phyloP scores from a whole-genome alignment of 306 rosid genomes.

The Cicer yamashitae region DNA sequence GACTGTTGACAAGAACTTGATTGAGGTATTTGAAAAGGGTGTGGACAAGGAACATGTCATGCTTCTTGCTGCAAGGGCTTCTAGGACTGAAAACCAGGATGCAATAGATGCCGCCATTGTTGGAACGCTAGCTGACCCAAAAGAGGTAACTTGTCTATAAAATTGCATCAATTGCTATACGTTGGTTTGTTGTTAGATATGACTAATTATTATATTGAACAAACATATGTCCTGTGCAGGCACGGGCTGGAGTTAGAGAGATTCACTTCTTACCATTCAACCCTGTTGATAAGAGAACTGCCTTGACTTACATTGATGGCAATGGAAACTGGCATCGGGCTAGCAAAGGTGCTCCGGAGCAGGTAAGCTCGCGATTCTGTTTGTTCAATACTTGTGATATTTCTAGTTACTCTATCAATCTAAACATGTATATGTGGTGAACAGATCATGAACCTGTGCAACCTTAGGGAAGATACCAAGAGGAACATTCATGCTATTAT shows the following conservation, averaged over 20 bases:
- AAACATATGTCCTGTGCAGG: conserved; percentile 54
- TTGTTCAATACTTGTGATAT: conserved; percentile 14
- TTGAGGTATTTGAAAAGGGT: conserved; percentile 86
- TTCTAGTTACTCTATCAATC: not conserved
- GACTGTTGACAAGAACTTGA: conserved; percentile 79
- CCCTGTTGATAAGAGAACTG: conserved; percentile 98
- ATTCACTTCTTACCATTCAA: conserved; percentile 93
- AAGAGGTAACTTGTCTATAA: conserved; percentile 65
- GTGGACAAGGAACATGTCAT: conserved; percentile 83
- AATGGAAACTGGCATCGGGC: conserved; percentile 92
- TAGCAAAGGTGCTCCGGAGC: conserved; percentile 99
- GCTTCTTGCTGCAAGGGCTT: conserved; percentile 92
- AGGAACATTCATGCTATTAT: conserved; percentile 71
- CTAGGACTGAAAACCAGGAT: conserved; percentile 94
- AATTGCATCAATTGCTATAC: conserved; percentile 21
- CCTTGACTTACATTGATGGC: conserved; percentile 87
- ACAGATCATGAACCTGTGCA: conserved; percentile 78
- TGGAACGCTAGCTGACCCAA: conserved; percentile 98
- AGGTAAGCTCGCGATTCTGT: conserved; percentile 56
- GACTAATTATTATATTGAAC: conserved; percentile 11
- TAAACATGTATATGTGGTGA: conserved; percentile 37
- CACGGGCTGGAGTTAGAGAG: conserved; percentile 88
- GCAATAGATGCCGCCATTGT: conserved; percentile 98
- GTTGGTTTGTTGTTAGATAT: conserved; percentile 24
- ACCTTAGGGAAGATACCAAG: conserved; percentile 84